Evolutionary conservation across 345 rosid species (phyloP).

Genomic region (Physaria fendleri): DNA sequence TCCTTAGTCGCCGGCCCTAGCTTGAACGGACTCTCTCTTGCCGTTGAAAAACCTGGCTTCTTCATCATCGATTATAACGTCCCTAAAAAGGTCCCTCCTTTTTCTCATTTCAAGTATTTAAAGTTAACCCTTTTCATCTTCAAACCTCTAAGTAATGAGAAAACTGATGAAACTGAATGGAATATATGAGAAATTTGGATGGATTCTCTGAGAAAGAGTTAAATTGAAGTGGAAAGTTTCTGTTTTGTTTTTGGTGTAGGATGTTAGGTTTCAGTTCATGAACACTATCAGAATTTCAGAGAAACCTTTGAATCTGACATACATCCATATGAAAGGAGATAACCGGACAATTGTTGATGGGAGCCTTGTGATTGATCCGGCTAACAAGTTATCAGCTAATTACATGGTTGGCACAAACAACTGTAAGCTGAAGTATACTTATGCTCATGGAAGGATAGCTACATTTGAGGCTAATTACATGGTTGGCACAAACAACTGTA

Average conservation of each 20-base stretch:
- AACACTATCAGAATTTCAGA: slow-evolving; percentile 37
- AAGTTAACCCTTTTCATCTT: not conserved
- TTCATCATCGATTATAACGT: slow-evolving; percentile 74
- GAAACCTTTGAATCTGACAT: slow-evolving; percentile 70
- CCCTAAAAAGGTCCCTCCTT: slow-evolving; percentile 52
- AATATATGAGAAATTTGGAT: not conserved
- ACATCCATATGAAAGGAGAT: slow-evolving; percentile 59
- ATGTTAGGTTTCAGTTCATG: slow-evolving; percentile 44
- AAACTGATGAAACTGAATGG: no score
- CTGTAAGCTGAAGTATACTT: slow-evolving; percentile 69
- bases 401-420: slow-evolving; percentile 53
- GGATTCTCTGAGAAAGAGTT: not conserved
- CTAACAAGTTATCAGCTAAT: slow-evolving; percentile 67
- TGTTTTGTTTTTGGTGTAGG: slow-evolving; percentile 36
- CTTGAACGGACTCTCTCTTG: slow-evolving; percentile 65
- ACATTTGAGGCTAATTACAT: slow-evolving; percentile 74
- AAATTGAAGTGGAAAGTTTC: not conserved
- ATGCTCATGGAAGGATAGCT: slow-evolving; percentile 48
- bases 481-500: slow-evolving; percentile 59
- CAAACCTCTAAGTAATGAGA: not conserved
- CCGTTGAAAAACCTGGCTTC: slow-evolving; percentile 79
- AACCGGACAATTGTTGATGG: slow-evolving; percentile 52
- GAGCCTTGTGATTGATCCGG: slow-evolving; percentile 45
- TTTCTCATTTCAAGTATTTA: not conserved
- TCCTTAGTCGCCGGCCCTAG: slow-evolving; percentile 68